Evolutionary conservation across 2,329 filamentous ascomycete genomes (phyloP).

Genomic region (Colletotrichum kahawae): DNA sequence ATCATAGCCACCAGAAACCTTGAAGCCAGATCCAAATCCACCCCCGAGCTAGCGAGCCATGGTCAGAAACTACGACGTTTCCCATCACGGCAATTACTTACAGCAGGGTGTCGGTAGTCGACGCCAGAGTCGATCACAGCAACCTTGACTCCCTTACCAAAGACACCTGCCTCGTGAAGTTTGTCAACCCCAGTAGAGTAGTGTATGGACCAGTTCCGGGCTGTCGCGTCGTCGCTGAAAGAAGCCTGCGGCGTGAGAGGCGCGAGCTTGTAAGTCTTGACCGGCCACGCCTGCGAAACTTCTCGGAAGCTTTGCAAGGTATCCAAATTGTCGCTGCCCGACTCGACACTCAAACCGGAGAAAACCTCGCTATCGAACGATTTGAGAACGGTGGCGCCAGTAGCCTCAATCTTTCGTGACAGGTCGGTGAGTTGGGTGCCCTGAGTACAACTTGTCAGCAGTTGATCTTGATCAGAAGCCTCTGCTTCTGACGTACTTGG

Average conservation of each 20-base stretch:
- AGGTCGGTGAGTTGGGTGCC: constrained; percentile 16
- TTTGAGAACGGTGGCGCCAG: constrained; percentile 21
- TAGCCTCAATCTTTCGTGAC: constrained; percentile 11
- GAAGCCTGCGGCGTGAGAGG: constrained; percentile 7
- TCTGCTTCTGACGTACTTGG: neutral
- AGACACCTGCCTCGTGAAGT: constrained; percentile 17
- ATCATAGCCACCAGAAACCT: constrained; percentile 28
- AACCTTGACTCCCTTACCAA: constrained; percentile 24
- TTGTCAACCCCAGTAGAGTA: constrained; percentile 22
- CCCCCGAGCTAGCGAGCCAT: constrained; percentile 29
- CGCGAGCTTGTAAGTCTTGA: constrained; percentile 24
- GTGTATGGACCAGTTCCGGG: constrained; percentile 35
- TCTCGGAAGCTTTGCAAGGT: constrained; percentile 26
- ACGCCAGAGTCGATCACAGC: constrained; percentile 25
- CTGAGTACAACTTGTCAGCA: neutral
- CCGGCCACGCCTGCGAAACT: constrained; percentile 28
- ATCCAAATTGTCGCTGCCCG: constrained; percentile 36
- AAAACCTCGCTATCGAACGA: constrained; percentile 34
- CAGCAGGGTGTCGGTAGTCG: constrained; percentile 22
- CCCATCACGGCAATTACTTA: neutral
- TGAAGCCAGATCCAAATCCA: constrained; percentile 26
- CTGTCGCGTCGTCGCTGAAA: constrained; percentile 25
- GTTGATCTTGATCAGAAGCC: neutral
- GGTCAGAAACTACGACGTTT: neutral
- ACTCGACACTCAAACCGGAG: constrained; percentile 36